A percentile compares a stretch with the other conserved stretches of the same genome.
Conservation (phyloP, 208 protist genomes). For the Novymonas esmeraldas region DNA sequence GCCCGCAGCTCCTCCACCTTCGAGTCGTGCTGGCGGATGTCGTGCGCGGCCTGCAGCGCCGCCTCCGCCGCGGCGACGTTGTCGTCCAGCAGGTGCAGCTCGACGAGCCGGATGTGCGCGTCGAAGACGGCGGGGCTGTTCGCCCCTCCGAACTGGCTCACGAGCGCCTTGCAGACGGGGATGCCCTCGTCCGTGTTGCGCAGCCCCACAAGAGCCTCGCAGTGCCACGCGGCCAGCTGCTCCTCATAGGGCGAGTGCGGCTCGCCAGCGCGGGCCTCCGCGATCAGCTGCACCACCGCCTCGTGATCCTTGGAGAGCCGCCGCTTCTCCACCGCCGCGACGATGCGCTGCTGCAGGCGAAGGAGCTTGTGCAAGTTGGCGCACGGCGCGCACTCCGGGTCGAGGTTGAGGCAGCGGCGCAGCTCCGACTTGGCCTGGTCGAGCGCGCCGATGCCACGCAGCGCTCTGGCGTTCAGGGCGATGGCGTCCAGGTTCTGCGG, state of each 20-base stretch:
- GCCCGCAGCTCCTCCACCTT: constrained; percentile 40
- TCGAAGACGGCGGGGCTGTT: constrained; percentile 52
- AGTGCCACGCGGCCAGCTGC: constrained; percentile 77
- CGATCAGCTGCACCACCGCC: constrained; percentile 47
- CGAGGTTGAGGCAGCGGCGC: constrained; percentile 77
- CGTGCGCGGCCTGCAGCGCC: constrained; percentile 44
- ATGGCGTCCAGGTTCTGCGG: constrained; percentile 77
- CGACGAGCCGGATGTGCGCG: constrained; percentile 61
- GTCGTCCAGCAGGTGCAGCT: constrained; percentile 85
- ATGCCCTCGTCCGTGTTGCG: constrained; percentile 61
- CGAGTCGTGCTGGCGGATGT: constrained; percentile 33
- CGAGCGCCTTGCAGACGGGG: constrained; percentile 43
- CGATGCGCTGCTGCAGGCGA: constrained; percentile 65
- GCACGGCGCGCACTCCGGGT: constrained; percentile 85
- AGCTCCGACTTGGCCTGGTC: constrained; percentile 73
- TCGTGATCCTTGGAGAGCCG: constrained; percentile 59
- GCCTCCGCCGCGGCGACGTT: constrained; percentile 65
- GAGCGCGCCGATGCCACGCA: constrained; percentile 72
- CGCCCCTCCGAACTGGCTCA: constrained; percentile 39
- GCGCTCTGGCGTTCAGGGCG: constrained; percentile 67
- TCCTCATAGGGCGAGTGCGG: constrained; percentile 61
- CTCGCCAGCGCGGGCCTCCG: constrained; percentile 49
- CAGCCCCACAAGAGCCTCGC: constrained; percentile 67
- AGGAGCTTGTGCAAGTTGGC: constrained; percentile 66
- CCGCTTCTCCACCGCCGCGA: constrained; percentile 27